phyloP scores from a whole-genome alignment of 2,329 filamentous ascomycete genomes.

The Ophiostoma ulmi region DNA sequence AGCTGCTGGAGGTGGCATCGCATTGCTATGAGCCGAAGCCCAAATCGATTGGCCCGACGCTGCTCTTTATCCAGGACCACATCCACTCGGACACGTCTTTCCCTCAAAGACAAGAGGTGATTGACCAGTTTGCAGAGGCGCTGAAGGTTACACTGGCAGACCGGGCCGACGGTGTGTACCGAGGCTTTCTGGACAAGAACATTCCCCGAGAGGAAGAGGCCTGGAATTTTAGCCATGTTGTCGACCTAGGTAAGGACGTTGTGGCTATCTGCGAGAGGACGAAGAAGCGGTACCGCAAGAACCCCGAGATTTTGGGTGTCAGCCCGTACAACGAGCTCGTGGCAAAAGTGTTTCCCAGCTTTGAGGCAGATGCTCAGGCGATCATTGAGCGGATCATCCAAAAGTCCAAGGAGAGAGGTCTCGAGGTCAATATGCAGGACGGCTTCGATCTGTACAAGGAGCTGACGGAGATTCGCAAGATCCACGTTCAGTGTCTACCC shows the following conservation, averaged over 20 bases:
- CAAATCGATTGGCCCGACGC: conserved; percentile 64
- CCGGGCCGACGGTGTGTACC: conserved; percentile 74
- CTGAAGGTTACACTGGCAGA: conserved; percentile 67
- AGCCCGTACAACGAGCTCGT: conserved; percentile 65
- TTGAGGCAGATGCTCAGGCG: conserved; percentile 82
- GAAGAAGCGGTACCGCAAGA: conserved; percentile 85
- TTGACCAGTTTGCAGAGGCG: conserved; percentile 65
- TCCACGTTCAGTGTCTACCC: conserved; percentile 72
- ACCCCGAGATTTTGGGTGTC: conserved; percentile 77
- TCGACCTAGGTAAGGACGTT: conserved; percentile 80
- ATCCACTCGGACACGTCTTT: conserved; percentile 76
- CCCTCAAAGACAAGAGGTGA: conserved; percentile 61
- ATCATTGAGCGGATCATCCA: conserved; percentile 77
- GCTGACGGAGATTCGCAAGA: conserved; percentile 74
- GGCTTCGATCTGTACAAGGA: conserved; percentile 92
- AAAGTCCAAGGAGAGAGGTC: conserved; percentile 60
- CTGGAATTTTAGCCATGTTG: conserved; percentile 89
- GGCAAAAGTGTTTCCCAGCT: conserved; percentile 78
- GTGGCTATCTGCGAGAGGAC: conserved; percentile 82
- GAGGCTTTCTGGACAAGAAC: conserved; percentile 69
- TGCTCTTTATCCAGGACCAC: conserved; percentile 75
- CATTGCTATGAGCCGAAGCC: conserved; percentile 88
- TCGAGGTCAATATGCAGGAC: conserved; percentile 81
- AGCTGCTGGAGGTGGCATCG: conserved; percentile 74
- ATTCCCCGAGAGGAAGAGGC: conserved; percentile 74